These are phyloP conservation scores for Trichaptum fuscoviolaceum DNA, from an alignment of 768 basidiomycete species.

Conservation along the genomic window DNA sequence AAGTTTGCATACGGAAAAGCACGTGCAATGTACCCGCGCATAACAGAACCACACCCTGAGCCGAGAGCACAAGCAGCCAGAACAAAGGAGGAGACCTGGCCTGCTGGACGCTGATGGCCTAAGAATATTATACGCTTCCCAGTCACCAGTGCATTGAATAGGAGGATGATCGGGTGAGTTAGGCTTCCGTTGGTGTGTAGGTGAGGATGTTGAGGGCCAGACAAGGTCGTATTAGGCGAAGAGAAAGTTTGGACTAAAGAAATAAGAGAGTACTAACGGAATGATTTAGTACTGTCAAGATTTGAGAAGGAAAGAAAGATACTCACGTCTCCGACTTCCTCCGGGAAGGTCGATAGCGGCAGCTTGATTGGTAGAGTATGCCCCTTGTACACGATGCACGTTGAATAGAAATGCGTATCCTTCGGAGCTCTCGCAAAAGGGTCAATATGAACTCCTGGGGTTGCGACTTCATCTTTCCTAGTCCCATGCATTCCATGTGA, in stretches of 20 bases:
- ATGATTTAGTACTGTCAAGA: not conserved
- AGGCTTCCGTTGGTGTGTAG: conserved; percentile 85
- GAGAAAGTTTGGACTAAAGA: conserved; percentile 85
- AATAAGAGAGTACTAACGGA: conserved; percentile 80
- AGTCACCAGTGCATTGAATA: conserved; percentile 94
- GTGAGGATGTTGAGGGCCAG: conserved; percentile 83
- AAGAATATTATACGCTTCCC: conserved; percentile 96
- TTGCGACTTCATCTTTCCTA: conserved; percentile 16
- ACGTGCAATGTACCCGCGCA: conserved; percentile 84
- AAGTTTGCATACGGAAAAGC: conserved; percentile 96
- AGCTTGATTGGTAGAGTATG: conserved; percentile 86
- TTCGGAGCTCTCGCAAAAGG: conserved; percentile 50
- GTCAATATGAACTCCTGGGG: conserved; percentile 28
- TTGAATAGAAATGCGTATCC: conserved; percentile 94
- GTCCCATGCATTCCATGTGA: conserved; percentile 39
- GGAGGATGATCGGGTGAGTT: conserved; percentile 91
- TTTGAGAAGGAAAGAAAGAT: conserved; percentile 13
- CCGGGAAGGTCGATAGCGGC: conserved; percentile 82
- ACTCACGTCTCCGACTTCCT: conserved; percentile 95
- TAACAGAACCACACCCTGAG: conserved; percentile 79
- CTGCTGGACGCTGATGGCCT: conserved; percentile 84
- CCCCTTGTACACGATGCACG: conserved; percentile 76
- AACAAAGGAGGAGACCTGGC: conserved; percentile 86
- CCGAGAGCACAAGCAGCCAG: conserved; percentile 91
- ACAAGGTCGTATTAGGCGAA: conserved; percentile 47